Percentiles rank a stretch among this genome's conserved stretches.
phyloP scores from a whole-genome alignment of 768 basidiomycete genomes.

The Russula ochroleuca region DNA sequence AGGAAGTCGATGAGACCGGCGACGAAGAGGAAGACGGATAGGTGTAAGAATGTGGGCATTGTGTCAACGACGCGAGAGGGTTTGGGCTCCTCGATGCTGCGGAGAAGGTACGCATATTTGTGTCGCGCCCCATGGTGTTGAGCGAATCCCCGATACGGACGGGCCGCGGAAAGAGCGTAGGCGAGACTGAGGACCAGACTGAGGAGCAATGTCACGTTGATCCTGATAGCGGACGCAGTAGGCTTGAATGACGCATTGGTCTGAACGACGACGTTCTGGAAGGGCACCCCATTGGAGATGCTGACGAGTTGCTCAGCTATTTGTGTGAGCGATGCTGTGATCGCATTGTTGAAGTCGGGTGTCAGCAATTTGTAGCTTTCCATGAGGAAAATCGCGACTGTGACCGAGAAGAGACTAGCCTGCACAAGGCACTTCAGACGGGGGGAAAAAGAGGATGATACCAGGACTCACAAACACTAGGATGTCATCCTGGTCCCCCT shows the following conservation, averaged over 20 bases:
- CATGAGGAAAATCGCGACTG: slow-evolving; percentile 6
- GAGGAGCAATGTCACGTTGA: slow-evolving; percentile 15
- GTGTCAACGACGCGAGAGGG: not conserved
- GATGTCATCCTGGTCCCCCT: not conserved
- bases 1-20: slow-evolving; percentile 22
- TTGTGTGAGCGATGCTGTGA: slow-evolving; percentile 3
- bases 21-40: slow-evolving; percentile 16
- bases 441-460: not conserved
- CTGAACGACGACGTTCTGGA: not conserved
- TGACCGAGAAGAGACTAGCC: slow-evolving; percentile 17
- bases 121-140: not conserved
- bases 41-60: not conserved
- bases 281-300: not conserved
- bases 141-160: not conserved
- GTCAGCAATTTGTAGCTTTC: slow-evolving; percentile 9
- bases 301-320: slow-evolving; percentile 14
- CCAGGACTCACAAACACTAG: slow-evolving; percentile 10
- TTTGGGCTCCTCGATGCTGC: not conserved
- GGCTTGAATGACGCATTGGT: not conserved
- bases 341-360: slow-evolving; percentile 1
- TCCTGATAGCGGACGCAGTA: slow-evolving; percentile 8
- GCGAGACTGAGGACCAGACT: slow-evolving; percentile 16
- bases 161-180: slow-evolving; percentile 3
- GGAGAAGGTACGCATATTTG: not conserved
- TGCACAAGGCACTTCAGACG: not conserved